Evolutionary conservation across 371 early-diverging fungal genomes (phyloP), one percentile per base, ranked within the genome.

Genomic region (Apophysomyces ossiformis): DNA sequence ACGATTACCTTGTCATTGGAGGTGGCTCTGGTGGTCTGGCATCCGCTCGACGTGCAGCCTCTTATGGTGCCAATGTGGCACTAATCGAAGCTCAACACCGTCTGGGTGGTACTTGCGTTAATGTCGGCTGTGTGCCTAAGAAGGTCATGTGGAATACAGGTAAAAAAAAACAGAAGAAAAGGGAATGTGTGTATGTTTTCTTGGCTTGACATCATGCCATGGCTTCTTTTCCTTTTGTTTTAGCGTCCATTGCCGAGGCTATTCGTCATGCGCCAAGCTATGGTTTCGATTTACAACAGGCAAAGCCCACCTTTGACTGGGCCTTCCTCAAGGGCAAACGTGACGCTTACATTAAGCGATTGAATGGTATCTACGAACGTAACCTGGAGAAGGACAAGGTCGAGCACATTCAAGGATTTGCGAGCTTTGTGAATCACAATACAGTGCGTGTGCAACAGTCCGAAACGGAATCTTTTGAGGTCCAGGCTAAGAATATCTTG

Each of bases 91-190:
- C 84, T 38, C 84, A 87, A 68, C 84, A 87, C 26, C 87, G 93
- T 13, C 87, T 94, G 69, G 98, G 97, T 58, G 96, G 96, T 38
- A 98, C 98, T 45, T 97, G 96, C 69, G 98, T 97, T 57, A 97
- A 96, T 68, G 95, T 95, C 18, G 98, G 99, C 37, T 99, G 99
- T 70, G 98, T 99, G 16, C 99, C 99, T 39, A 99, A 99, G 82
- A 99, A 99, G 81, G 92, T 99, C 68, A 95, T 96, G 92, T 99
- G 94, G 92, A 96, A 94, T 79, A 89, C 95, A 39, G 89, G 91
- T 86, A 83, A 46, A 36, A 41, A 12, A 57, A 38, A 35, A 13
- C 37, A 7, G 21, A n/a, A 21, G 7, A 35, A 26, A 26, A 26
- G 32, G 32, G 32, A 26, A 26, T 26, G 3, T 2, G 32, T 2